Percentiles rank a stretch among this genome's conserved stretches.
phyloP scores from a whole-genome alignment of 2,329 filamentous ascomycete species.

The Aspergillus ochraceus region DNA sequence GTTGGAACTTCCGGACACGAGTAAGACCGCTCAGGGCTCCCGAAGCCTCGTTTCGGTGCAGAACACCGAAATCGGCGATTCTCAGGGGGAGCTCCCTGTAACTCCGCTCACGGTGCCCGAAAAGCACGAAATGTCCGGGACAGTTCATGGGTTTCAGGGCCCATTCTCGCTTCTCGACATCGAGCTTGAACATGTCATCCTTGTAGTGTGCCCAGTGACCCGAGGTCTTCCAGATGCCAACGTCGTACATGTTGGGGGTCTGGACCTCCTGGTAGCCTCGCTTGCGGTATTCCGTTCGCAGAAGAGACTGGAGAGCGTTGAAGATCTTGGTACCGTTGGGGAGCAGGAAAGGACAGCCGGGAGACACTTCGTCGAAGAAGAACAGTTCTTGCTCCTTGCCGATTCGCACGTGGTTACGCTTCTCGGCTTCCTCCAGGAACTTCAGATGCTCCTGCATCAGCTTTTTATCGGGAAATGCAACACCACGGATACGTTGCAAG shows the following conservation, averaged over 20 bases:
- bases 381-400: conserved; percentile 96
- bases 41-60: conserved; percentile 94
- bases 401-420: conserved; percentile 91
- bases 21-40: conserved; percentile 89
- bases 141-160: conserved; percentile 98
- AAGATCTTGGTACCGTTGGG: conserved; percentile 92
- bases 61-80: conserved; percentile 91
- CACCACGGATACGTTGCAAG: conserved; percentile 92
- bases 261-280: conserved; percentile 94
- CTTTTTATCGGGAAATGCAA: conserved; percentile 97
- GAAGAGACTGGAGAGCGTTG: conserved; percentile 79
- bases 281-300: conserved; percentile 86
- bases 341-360: conserved; percentile 87
- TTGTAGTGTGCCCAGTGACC: conserved; percentile 94
- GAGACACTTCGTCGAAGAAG: conserved; percentile 94
- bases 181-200: conserved; percentile 93
- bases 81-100: conserved; percentile 89
- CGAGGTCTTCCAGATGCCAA: conserved; percentile 87
- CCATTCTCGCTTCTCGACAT: conserved; percentile 77
- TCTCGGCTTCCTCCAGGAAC: conserved; percentile 95
- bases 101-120: conserved; percentile 77
- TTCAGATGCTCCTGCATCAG: conserved; percentile 89
- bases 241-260: conserved; percentile 95
- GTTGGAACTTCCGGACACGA: conserved; percentile 88
- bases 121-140: conserved; percentile 88